These are phyloP conservation scores for Lizanozyma gosingica DNA, from an alignment of 1,139 yeast genomes.

Conservation along the genomic window DNA sequence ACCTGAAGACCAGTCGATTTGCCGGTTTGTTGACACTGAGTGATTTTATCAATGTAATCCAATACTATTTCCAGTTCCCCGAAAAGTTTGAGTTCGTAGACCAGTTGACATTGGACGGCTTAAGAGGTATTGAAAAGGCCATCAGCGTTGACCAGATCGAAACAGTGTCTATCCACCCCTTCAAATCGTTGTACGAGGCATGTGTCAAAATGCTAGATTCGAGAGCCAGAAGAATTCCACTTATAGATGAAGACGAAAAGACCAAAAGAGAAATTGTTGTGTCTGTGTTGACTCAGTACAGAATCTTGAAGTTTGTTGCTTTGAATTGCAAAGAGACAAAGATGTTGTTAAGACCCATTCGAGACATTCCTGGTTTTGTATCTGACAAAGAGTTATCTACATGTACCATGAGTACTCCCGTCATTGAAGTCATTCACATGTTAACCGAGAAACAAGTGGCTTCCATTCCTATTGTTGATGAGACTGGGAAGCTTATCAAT, in stretches of 20 bases:
- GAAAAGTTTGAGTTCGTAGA: slow-evolving; percentile 88
- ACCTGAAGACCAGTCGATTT: slow-evolving; percentile 76
- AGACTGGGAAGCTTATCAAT: slow-evolving; percentile 62
- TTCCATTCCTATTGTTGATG: slow-evolving; percentile 89
- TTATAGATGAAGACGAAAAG: slow-evolving; percentile 89
- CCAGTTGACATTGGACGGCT: slow-evolving; percentile 74
- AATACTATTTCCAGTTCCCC: slow-evolving; percentile 86
- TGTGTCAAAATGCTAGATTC: slow-evolving; percentile 87
- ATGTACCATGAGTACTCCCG: slow-evolving; percentile 88
- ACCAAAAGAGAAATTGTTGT: slow-evolving; percentile 92
- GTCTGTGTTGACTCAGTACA: slow-evolving; percentile 89
- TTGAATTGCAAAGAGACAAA: slow-evolving; percentile 93
- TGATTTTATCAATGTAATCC: slow-evolving; percentile 92
- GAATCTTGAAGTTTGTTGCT: slow-evolving; percentile 92
- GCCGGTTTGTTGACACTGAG: slow-evolving; percentile 91
- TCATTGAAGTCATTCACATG: slow-evolving; percentile 83
- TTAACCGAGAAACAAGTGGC: slow-evolving; percentile 75
- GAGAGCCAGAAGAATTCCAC: slow-evolving; percentile 87
- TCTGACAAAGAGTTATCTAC: slow-evolving; percentile 55
- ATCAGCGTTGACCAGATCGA: slow-evolving; percentile 87
- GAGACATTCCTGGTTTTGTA: slow-evolving; percentile 56
- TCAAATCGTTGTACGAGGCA: slow-evolving; percentile 84
- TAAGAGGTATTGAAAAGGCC: slow-evolving; percentile 77
- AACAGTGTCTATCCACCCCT: slow-evolving; percentile 85
- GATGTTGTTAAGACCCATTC: slow-evolving; percentile 69